phyloP scores from a whole-genome alignment of 345 rosid species.

The Turnera subulata region DNA sequence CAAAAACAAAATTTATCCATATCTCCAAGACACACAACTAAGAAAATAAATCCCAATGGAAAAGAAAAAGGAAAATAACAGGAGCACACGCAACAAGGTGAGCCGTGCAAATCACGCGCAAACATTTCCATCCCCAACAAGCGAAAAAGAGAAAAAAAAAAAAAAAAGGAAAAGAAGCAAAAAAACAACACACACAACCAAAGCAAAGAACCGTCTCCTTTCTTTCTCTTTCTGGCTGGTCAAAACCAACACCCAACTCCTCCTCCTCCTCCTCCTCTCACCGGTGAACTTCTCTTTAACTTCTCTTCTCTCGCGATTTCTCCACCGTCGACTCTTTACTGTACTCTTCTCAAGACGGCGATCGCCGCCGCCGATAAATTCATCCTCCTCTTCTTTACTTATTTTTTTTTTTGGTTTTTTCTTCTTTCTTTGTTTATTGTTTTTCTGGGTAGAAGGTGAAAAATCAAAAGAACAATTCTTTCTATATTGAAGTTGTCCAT shows the following conservation, averaged over 20 bases:
- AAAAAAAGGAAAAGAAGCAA: background rate
- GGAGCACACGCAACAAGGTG: no score
- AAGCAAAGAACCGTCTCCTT: background rate
- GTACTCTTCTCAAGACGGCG: no score
- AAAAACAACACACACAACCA: background rate
- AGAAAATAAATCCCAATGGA: no score
- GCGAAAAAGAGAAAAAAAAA: no score
- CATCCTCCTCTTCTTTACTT: no score
- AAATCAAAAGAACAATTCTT: background rate
- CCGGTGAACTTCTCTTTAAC: background rate
- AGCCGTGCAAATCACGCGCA: no score
- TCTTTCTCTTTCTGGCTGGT: background rate
- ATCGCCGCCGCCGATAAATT: no score
- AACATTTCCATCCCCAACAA: no score
- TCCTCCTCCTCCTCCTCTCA: background rate
- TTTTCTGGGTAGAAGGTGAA: slow-evolving; percentile 48
- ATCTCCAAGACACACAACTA: no score
- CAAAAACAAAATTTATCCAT: no score
- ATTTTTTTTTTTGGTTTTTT: no score
- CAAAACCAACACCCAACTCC: background rate
- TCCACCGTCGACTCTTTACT: background rate
- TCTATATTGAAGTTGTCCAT: background rate
- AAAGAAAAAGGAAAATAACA: no score
- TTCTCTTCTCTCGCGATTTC: background rate
- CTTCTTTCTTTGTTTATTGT: background rate